phyloP scores from a whole-genome alignment of 257 asterid genomes.

The Nicotiana undulata region DNA sequence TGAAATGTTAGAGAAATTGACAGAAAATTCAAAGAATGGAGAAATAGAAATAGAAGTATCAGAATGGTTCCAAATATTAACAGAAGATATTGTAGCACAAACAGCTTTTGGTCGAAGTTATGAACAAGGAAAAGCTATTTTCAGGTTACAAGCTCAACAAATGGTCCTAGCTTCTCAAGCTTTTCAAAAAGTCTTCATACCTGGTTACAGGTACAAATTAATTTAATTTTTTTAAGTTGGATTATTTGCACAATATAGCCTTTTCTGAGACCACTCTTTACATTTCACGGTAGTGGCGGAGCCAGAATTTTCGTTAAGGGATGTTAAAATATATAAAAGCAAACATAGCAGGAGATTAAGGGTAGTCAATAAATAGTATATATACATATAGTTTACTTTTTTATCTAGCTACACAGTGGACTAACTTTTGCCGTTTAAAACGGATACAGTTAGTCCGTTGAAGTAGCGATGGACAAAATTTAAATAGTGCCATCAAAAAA shows the following conservation, averaged over 20 bases:
- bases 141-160: conserved; percentile 34
- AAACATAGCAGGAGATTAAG: too few species aligned
- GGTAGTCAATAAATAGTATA: too few species aligned
- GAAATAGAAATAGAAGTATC: conserved; percentile 43
- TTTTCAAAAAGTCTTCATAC: conserved; percentile 35
- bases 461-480: too few species aligned
- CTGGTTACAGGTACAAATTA: conserved; percentile 35
- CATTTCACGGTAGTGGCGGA: background rate
- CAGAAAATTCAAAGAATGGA: background rate
- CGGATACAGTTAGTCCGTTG: background rate
- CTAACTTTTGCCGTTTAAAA: background rate
- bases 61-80: conserved; percentile 33
- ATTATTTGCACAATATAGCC: background rate
- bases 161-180: conserved; percentile 37
- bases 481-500: background rate
- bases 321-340: too few species aligned
- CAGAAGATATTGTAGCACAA: conserved; percentile 38
- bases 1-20: conserved; percentile 34
- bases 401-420: too few species aligned
- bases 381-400: too few species aligned
- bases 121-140: conserved; percentile 38
- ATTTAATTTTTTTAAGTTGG: background rate
- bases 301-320: too few species aligned
- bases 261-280: background rate
- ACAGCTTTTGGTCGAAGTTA: conserved; percentile 36